These are phyloP conservation scores for Purshia tridentata DNA, from an alignment of 306 rosid genomes.

Conservation along the genomic window DNA sequence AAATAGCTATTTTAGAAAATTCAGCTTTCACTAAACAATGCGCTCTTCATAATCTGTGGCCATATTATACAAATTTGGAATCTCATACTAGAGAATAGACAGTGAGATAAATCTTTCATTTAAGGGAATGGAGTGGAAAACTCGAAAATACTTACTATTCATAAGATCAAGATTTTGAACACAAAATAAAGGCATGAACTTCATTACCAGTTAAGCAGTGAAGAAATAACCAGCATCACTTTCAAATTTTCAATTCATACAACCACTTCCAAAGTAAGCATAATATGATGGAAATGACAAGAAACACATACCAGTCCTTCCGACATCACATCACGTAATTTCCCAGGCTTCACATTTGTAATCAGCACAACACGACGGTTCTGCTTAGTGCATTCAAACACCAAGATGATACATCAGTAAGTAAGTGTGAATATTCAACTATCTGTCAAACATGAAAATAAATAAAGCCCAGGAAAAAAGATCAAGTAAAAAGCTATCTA, in stretches of 20 bases:
- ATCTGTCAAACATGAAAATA: constrained; percentile 1
- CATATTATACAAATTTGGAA: background rate
- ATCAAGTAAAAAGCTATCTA: constrained; percentile 17
- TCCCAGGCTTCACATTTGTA: constrained; percentile 96
- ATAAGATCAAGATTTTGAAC: background rate
- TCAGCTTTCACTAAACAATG: background rate
- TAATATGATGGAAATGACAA: constrained; percentile 4
- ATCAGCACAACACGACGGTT: constrained; percentile 78
- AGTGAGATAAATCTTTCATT: background rate
- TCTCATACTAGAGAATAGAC: background rate
- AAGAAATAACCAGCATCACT: background rate
- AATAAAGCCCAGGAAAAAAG: background rate
- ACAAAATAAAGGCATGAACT: background rate
- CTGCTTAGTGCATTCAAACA: constrained; percentile 41
- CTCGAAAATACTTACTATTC: background rate
- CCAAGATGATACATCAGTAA: constrained; percentile 7
- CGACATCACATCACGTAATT: constrained; percentile 88
- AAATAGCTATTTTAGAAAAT: background rate
- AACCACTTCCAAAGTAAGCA: constrained; percentile 7
- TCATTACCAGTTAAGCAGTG: background rate
- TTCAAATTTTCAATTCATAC: background rate
- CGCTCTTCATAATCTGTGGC: background rate
- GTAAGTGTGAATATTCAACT: background rate
- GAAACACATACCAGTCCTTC: constrained; percentile 76
- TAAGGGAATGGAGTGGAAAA: background rate